These are phyloP conservation scores for Ophiostoma australiae DNA, from an alignment of 2,329 filamentous ascomycete genomes.

Conservation along the genomic window DNA sequence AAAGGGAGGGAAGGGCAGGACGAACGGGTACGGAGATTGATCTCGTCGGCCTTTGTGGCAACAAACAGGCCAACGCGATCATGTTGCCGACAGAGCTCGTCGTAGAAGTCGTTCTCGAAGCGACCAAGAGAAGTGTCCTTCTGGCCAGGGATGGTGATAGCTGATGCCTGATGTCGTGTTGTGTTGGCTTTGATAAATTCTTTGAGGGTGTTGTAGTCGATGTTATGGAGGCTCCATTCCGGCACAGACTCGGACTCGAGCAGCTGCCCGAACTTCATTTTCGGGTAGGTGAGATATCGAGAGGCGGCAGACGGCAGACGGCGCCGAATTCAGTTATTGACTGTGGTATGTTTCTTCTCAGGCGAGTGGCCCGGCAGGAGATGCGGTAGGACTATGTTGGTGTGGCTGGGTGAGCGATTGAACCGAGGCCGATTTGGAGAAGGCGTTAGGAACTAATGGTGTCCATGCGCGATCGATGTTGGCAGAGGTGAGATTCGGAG, in stretches of 20 bases:
- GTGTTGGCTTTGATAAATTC: slow-evolving; percentile 78
- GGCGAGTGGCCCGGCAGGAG: not conserved
- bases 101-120: slow-evolving; percentile 69
- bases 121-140: slow-evolving; percentile 52
- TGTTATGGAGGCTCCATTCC: slow-evolving; percentile 78
- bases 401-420: not conserved
- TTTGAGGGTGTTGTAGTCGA: slow-evolving; percentile 86
- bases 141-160: slow-evolving; percentile 70
- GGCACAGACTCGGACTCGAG: slow-evolving; percentile 72
- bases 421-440: not conserved
- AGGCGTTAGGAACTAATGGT: not conserved
- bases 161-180: slow-evolving; percentile 61
- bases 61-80: slow-evolving; percentile 74
- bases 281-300: not conserved
- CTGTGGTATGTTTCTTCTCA: not conserved
- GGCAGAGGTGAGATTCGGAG: not conserved
- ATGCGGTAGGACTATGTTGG: not conserved
- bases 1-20: slow-evolving; percentile 14
- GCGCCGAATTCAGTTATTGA: too few species aligned
- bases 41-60: slow-evolving; percentile 72
- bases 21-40: slow-evolving; percentile 63
- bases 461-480: not conserved
- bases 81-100: slow-evolving; percentile 68
- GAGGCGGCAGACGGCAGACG: not conserved
- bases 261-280: slow-evolving; percentile 73